Base-by-base conservation (phyloP, 2,329 filamentous ascomycete genomes). In the Nemania sp. region DNA sequence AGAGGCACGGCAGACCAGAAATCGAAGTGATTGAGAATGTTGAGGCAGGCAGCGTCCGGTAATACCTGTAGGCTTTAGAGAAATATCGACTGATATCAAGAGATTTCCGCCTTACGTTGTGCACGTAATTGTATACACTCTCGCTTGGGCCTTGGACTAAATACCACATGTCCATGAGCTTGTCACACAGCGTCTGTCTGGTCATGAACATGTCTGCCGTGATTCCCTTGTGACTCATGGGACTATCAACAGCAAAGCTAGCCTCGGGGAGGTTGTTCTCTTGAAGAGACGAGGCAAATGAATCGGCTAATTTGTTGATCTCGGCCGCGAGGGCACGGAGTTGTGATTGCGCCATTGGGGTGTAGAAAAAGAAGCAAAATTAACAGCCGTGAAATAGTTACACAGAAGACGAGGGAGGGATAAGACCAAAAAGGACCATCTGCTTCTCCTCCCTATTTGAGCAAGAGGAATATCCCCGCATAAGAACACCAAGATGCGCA, bases 1-100 rank as follows among this genome's bases (percentile, higher is more conserved):
- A 83, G 54, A 2, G 82, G 81, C 5, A 85, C 80, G 5, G 79
- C 77, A 11, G 75, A 72, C 79, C 80, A 83, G 66, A 84, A 82
- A 65, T 83, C 72, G 67, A 83, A 83, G 63, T 80, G 73, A 67
- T 83, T 83, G 15, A 83, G 71, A 13, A 81, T 71, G 64, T 81
- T 80, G 39, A 83, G 74, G 11, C 71, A 67, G 6, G 78, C 74
- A 3, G 76, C 73, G 61, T 82, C 79, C 2, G 80, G 79, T 49
- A 80, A 74, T 35, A 69, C 73, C 79, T 80, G 21, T 1, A 6
- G 25, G 58, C 2, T 53, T 68, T 32, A 69, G 60, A 34, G 21
- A 46, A 2, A 34, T 9, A 15, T 4, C 9, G 43, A 5, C 12
- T 5, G 5, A 48, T 15, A 18, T 29, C 2, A 29, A 1, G 15